Conservation (phyloP, 108 stramenopile species). For the Pinguiococcus pyrenoidosus region DNA sequence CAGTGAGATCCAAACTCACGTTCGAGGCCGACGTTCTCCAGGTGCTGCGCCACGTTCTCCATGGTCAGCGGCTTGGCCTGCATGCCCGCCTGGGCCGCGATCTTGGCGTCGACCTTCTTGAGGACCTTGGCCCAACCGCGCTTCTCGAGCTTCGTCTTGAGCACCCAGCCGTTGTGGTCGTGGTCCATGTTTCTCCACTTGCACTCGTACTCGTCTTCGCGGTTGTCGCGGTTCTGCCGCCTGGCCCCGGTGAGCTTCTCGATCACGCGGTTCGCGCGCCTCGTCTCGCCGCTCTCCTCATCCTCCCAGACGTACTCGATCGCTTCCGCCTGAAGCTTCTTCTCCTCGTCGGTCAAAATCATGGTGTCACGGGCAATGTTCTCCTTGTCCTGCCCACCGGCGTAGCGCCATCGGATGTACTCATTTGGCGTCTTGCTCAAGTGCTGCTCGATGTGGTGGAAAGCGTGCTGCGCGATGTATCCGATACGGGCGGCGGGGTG, state of each 20-base stretch:
- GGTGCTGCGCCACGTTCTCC: conserved; percentile 94
- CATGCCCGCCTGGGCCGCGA: conserved; percentile 84
- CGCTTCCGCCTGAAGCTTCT: conserved; percentile 76
- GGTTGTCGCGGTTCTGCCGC: conserved; percentile 76
- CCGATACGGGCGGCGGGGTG: conserved; percentile 98
- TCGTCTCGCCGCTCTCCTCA: conserved; percentile 83
- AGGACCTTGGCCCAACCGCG: conserved; percentile 96
- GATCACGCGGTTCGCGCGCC: conserved; percentile 86
- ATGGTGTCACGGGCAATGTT: conserved; percentile 71
- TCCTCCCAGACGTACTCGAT: conserved; percentile 83
- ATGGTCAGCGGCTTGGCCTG: conserved; percentile 79
- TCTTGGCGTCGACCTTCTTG: conserved; percentile 95
- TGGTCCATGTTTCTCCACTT: conserved; percentile 40
- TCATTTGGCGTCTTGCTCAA: conserved; percentile 94
- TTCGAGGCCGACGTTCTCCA: conserved; percentile 89
- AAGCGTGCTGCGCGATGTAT: conserved; percentile 99
- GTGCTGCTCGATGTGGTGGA: conserved; percentile 99
- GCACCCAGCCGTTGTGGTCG: conserved; percentile 43
- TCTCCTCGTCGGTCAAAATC: conserved; percentile 85
- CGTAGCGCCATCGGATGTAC: conserved; percentile 99
- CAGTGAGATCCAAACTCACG: conserved; percentile 96
- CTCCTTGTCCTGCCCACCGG: conserved; percentile 98
- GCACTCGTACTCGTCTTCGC: conserved; percentile 95
- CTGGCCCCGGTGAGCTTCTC: conserved; percentile 84
- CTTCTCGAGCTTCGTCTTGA: conserved; percentile 83